Conservation (phyloP, 352 stramenopile species). For the Pythium rishiriense region DNA sequence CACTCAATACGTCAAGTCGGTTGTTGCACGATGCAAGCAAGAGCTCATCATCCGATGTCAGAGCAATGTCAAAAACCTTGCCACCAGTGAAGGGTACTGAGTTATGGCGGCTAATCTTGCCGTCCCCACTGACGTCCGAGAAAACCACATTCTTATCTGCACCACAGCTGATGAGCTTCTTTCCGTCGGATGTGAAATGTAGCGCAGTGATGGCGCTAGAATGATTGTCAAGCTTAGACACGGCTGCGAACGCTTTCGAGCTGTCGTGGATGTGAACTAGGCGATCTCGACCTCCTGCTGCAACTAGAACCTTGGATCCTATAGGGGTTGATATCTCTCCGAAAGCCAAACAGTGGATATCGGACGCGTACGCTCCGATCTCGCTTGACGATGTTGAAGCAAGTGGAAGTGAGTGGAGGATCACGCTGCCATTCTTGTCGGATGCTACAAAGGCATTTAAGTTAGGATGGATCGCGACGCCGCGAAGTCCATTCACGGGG, state of each 20-base stretch:
- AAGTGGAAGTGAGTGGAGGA: conserved; percentile 46
- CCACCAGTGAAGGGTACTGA: conserved; percentile 51
- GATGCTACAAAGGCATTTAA: conserved; percentile 65
- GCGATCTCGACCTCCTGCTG: conserved; percentile 73
- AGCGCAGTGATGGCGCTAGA: conserved; percentile 64
- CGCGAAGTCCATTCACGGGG: conserved; percentile 43
- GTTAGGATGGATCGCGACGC: conserved; percentile 53
- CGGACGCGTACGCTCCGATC: conserved; percentile 63
- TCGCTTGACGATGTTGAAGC: conserved; percentile 31
- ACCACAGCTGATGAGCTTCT: conserved; percentile 61
- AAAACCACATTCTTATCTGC: conserved; percentile 77
- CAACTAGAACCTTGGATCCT: conserved; percentile 44
- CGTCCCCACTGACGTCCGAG: conserved; percentile 41
- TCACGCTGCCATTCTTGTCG: conserved; percentile 71
- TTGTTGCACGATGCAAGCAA: conserved; percentile 80
- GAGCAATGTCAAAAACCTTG: conserved; percentile 75
- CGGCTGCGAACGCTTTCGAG: conserved; percentile 28
- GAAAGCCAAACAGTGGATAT: conserved; percentile 73
- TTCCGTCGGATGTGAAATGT: conserved; percentile 72
- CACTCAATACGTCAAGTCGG: conserved; percentile 68
- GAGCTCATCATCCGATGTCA: conserved; percentile 72
- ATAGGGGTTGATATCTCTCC: conserved; percentile 23
- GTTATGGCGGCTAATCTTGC: conserved; percentile 46
- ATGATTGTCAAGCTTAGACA: conserved; percentile 78
- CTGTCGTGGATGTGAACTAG: conserved; percentile 85